Percentiles rank a stretch among this genome's conserved stretches.
Conservation (phyloP, 371 early-diverging fungal genomes). For the Blakeslea trispora region DNA sequence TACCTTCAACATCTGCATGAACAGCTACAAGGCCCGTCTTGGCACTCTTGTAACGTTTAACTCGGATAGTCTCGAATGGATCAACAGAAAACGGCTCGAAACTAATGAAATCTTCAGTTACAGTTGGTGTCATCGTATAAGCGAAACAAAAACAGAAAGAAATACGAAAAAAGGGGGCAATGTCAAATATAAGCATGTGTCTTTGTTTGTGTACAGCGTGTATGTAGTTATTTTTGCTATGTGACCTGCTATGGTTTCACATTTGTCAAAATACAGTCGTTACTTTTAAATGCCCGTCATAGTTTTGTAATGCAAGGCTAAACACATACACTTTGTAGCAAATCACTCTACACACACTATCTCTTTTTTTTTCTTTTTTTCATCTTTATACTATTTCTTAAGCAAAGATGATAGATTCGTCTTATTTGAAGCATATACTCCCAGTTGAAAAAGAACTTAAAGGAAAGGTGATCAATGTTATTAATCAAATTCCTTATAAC, state of each 20-base stretch:
- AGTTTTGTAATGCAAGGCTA: neutral
- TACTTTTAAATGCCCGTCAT: neutral
- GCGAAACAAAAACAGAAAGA: neutral
- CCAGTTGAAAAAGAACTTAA: slow-evolving; percentile 12
- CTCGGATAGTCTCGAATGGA: slow-evolving; percentile 24
- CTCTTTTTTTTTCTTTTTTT: neutral
- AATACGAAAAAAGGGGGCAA: slow-evolving; percentile 15
- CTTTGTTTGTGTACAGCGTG: neutral
- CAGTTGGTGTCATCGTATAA: slow-evolving; percentile 13
- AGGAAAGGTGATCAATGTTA: slow-evolving; percentile 57
- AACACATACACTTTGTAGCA: neutral
- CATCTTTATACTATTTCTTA: neutral
- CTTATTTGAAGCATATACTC: slow-evolving; percentile 12
- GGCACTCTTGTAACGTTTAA: slow-evolving; percentile 48
- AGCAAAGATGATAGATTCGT: slow-evolving; percentile 10
- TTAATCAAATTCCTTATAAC: slow-evolving; percentile 52
- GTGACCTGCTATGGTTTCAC: neutral
- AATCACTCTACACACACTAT: neutral
- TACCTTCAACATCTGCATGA: slow-evolving; percentile 55
- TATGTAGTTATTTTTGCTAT: no score
- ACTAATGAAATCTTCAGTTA: slow-evolving; percentile 21
- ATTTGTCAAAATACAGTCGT: slow-evolving; percentile 1
- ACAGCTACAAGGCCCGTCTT: slow-evolving; percentile 53
- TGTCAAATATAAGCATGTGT: slow-evolving; percentile 11
- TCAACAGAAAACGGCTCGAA: slow-evolving; percentile 21